Evolutionary conservation across 495 filamentous ascomycete genomes (phyloP).

Genomic region (Penicillium mononematosum): DNA sequence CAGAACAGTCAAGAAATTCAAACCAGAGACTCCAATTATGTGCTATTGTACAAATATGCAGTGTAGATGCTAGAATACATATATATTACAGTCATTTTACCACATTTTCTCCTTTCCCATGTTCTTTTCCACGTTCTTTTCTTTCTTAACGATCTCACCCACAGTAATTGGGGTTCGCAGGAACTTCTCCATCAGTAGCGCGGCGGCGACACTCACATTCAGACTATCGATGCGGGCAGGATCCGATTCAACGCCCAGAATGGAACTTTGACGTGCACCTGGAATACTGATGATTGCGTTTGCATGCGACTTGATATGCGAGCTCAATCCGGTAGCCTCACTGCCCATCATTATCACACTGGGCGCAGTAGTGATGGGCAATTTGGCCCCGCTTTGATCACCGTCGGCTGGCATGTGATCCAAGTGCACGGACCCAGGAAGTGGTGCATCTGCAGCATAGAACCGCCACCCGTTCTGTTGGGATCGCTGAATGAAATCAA

Average conservation of each 20-base stretch:
- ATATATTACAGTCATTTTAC: slow-evolving; percentile 19
- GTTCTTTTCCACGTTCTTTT: slow-evolving; percentile 1
- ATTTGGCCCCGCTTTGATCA: slow-evolving; percentile 7
- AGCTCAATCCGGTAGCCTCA: slow-evolving; percentile 72
- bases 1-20: neutral
- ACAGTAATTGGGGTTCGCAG: slow-evolving; percentile 45
- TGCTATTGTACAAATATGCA: slow-evolving; percentile 19
- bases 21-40: slow-evolving; percentile 7
- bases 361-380: slow-evolving; percentile 58
- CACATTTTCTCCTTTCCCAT: slow-evolving; percentile 20
- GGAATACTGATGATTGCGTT: slow-evolving; percentile 60
- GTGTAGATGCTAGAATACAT: slow-evolving; percentile 14
- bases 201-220: slow-evolving; percentile 85
- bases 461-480: slow-evolving; percentile 75
- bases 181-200: slow-evolving; percentile 67
- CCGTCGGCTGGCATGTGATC: slow-evolving; percentile 15
- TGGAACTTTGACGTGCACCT: slow-evolving; percentile 36
- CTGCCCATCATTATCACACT: slow-evolving; percentile 78
- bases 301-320: slow-evolving; percentile 59
- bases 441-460: slow-evolving; percentile 71
- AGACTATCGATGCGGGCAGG: slow-evolving; percentile 65
- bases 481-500: slow-evolving; percentile 65
- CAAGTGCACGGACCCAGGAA: slow-evolving; percentile 29
- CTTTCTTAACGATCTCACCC: slow-evolving; percentile 25
- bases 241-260: slow-evolving; percentile 36